These are phyloP conservation scores for Eucalyptus shirleyi DNA, from an alignment of 345 rosid genomes.

Conservation along the genomic window DNA sequence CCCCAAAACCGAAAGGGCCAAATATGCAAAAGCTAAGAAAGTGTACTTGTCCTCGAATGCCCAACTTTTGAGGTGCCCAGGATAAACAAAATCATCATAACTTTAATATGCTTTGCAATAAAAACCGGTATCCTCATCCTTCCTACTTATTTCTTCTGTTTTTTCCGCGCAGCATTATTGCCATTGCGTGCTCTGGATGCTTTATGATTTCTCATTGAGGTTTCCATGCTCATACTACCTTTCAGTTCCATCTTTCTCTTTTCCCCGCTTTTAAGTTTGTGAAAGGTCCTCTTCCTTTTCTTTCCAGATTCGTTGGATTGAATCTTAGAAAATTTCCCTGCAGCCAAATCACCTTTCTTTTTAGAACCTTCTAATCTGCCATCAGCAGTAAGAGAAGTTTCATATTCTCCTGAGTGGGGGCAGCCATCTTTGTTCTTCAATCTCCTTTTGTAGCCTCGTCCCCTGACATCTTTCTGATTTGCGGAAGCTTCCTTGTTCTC, in stretches of 20 bases:
- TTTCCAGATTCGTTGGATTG: neutral
- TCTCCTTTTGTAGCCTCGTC: neutral
- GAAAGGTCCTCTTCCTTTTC: neutral
- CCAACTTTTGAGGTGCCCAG: neutral
- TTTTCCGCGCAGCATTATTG: neutral
- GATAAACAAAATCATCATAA: neutral
- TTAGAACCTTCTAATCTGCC: neutral
- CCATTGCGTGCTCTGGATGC: neutral
- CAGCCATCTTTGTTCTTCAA: neutral
- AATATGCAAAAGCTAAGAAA: neutral
- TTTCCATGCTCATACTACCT: neutral
- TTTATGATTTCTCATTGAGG: neutral
- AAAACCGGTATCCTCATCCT: neutral
- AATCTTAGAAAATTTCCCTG: neutral
- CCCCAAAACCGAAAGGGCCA: neutral
- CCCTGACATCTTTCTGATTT: neutral
- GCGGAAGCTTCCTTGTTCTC: neutral
- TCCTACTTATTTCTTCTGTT: neutral
- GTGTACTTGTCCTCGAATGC: neutral
- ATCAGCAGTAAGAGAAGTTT: neutral
- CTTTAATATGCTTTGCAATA: neutral
- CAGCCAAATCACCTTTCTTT: neutral
- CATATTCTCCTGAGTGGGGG: neutral
- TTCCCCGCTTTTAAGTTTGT: neutral
- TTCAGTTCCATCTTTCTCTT: conserved; percentile 1